Base-by-base conservation (phyloP, 2,329 filamentous ascomycete genomes). In the Metarhizium humberi region DNA sequence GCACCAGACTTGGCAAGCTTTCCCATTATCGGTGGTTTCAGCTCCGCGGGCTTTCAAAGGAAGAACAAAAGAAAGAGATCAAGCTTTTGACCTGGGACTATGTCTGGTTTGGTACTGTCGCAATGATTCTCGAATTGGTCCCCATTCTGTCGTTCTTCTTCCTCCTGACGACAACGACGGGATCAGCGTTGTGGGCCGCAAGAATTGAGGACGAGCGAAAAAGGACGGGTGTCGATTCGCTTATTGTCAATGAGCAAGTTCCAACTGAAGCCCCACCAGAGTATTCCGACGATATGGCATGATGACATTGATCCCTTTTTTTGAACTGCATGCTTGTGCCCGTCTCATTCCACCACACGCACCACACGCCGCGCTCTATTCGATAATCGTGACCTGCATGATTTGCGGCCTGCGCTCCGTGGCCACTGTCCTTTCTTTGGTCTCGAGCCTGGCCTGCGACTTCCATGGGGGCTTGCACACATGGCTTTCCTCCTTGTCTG, bases 121-220 rank as follows among this genome's bases (percentile, higher is more conserved):
- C 91, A 51, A 82, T 96, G 74, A 69, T 90, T 6, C 72, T 97
- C 32, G 90, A 96, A 72, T 79, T 97, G n/a, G 78, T 96, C 8
- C 94, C 94, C 1, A 79, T 92, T 13, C 71, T 96, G 51, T 95
- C 88, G n/a, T 95, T 99, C 78, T 85, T 97, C 67, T 96, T 97
- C 69, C 78, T 97, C 43, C 73, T 99, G 61, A 96, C 92, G 0
- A 91, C 88, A 3, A 87, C 92, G 1, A 83, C 85, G 20, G 94
- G 92, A 2, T 86, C 89, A 47, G 92, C 90, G 1, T 74, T 97
- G 40, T 97, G 92, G 92, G 89, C 85, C 2, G 85, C 85, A 2
- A 84, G 86, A 60, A 73, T 96, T 52, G 92, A 97, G 70, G 76
- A 82, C 54, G 75, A 81, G 61, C 72, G 68, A 51, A 61, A 61